Base-by-base conservation (phyloP, 257 asterid genomes). In the Hygrophila difformis region DNA sequence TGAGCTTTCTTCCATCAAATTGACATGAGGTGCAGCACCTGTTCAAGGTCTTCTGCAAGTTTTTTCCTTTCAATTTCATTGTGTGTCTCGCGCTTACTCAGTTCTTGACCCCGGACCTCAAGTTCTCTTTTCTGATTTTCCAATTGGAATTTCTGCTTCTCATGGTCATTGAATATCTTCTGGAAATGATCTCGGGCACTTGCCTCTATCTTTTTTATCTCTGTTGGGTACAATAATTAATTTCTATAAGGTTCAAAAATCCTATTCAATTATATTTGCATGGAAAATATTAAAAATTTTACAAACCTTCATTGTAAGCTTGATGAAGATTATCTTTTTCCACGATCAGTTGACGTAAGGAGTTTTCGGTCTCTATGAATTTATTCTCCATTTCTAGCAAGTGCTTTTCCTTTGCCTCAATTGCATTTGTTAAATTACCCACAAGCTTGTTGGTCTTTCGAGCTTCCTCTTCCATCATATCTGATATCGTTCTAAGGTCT, bases 401-500 rank as follows among this genome's bases (percentile, higher is more conserved):
- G 69, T 72, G 78, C 78, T 74, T 63, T 26, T 78, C 67, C 75
- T 91, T 86, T 40, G 67, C 69, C 68, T 83, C 95, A 34, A 86
- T 74, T 49, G 69, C 79, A 73, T 74, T 80, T 18, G 75, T 72
- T 60, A 91, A 71, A 47, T 77, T 71, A 26, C 70, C 61, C 18
- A 86, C 84, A 57, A 91, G 95, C 66, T 76, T 79, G 56, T 46
- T 56, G 12, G 85, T 71, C 75, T 77, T 82, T 31, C 87, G 70
- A 68, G 70, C 64, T 61, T 82, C 96, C 48, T 86, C 99, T 67
- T 76, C 93, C 72, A 82, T 78, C 48, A 86, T 78, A 76, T 73
- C 79, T 3, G 94, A 64, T 53, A 88, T 53, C 17, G 89, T 81
- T 69, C 76, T 79, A 47, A 79, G 68, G 65, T 88, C 93, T 65